Base-by-base conservation (phyloP, 2,329 filamentous ascomycete species). In the Penicillium sp. region DNA sequence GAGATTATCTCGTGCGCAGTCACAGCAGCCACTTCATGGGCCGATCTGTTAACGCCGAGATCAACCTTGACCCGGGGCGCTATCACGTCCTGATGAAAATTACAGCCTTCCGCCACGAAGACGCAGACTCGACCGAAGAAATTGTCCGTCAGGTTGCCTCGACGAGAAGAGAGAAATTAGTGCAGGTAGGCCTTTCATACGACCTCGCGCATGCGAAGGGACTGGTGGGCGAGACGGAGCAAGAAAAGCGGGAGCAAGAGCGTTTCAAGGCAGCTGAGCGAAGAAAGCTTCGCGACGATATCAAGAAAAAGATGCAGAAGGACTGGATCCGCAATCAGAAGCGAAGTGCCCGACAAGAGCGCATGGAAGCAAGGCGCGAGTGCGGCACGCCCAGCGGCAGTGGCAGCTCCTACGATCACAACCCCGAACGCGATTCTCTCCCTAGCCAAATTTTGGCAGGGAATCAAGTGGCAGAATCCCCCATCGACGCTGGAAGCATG, bases 31-130 rank as follows among this genome's bases (percentile, higher is more conserved):
- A 82, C 56, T 78, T 77, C 70, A 89, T 91, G 82, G 84, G 79
- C 23, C 85, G 90, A 7, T 89, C 87, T 1, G 86, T 91, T 38
- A 91, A 87, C 48, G 86, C 89, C 1, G 90, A 94, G 69, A 79
- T 94, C 9, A 80, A 86, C 35, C 82, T 95, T 27, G 85, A 89
- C 21, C 82, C 87, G 0, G 90, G 90, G 12, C 84, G 82, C 41
- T 95, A 95, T 72, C 84, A 83, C 7, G 84, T 95, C 5, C 79
- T 90, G 23, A 82, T 93, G 70, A 91, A 89, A 68, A 81, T 94
- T 55, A 85, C 86, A 8, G 88, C 88, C 2, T 81, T 80, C 18
- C 82, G 87, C n/a, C 65, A 74, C 10, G 65, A 71, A 5, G 68
- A 79, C 27, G 74, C 80, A 9, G 72, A 76, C 1, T 78, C 82